Percentiles rank a stretch among this genome's conserved stretches.
Conservation (phyloP, 371 early-diverging fungal species). For the Phascolomyces articulosus region DNA sequence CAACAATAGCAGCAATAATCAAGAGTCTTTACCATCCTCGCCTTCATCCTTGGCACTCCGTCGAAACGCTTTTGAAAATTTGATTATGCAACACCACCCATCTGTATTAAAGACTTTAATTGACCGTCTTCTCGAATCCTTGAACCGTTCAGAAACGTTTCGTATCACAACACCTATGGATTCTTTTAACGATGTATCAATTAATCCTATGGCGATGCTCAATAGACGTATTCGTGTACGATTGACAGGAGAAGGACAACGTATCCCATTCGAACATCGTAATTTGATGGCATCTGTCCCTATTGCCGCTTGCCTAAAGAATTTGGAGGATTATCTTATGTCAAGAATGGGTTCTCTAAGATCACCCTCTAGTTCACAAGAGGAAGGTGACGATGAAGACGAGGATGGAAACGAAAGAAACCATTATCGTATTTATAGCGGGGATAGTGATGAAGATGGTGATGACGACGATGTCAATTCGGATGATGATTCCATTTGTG, state of each 20-base stretch:
- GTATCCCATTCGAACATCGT: not conserved
- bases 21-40: too few relatives aligned
- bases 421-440: not conserved
- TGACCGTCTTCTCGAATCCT: not conserved
- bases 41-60: not conserved
- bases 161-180: not conserved
- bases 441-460: not conserved
- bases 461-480: conserved; percentile 3
- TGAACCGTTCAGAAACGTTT: conserved; percentile 7
- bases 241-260: conserved; percentile 4
- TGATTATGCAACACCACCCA: not conserved
- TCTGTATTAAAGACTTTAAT: conserved; percentile 6
- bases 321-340: conserved; percentile 4
- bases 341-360: not conserved
- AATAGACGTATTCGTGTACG: conserved; percentile 8
- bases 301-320: not conserved
- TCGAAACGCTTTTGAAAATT: not conserved
- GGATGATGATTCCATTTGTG: conserved; percentile 13
- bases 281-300: not conserved
- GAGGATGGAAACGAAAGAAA: too few relatives aligned
- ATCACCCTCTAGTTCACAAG: not conserved
- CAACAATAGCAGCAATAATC: conserved; percentile 17
- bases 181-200: not conserved
- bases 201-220: not conserved
- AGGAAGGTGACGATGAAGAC: not conserved